A percentile compares a stretch with the other conserved stretches of the same genome.
These are phyloP conservation scores for Phialocephala sp. DNA, from an alignment of 2,329 filamentous ascomycete genomes.

Conservation along the genomic window DNA sequence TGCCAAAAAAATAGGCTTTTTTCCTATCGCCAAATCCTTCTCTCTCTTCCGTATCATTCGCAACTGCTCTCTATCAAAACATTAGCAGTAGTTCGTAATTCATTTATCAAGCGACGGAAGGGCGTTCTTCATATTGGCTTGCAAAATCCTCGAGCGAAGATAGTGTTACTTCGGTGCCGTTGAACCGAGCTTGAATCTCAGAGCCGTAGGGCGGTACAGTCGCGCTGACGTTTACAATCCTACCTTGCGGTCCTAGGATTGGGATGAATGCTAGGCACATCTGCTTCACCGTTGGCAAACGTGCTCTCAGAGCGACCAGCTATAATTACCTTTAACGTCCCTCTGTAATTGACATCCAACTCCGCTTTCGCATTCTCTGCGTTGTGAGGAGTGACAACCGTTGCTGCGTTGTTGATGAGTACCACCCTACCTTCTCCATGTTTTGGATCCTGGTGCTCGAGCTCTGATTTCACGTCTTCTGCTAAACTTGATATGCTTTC, in stretches of 20 bases:
- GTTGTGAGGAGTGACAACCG: not conserved
- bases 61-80: conserved; percentile 6
- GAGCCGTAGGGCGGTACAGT: not conserved
- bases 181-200: not conserved
- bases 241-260: conserved; percentile 3
- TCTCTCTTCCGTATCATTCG: conserved; percentile 12
- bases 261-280: conserved; percentile 7
- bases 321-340: conserved; percentile 6
- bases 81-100: not conserved
- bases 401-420: conserved; percentile 12
- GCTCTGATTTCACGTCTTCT: conserved; percentile 4
- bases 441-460: not conserved
- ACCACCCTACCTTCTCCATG: not conserved
- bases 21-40: conserved; percentile 9
- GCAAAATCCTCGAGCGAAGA: conserved; percentile 8
- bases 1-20: conserved; percentile 13
- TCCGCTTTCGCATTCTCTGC: not conserved
- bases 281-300: not conserved
- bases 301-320: not conserved
- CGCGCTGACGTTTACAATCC: conserved; percentile 13
- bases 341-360: conserved; percentile 10
- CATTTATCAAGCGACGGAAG: conserved; percentile 9
- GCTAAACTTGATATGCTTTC: conserved; percentile 6
- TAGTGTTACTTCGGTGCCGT: conserved; percentile 16
- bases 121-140: conserved; percentile 1